Evolutionary conservation across 225 moss, liverwort and hornwort species (phyloP), one percentile per base, ranked within the genome.

Genomic region (Thuidium tamariscinum): DNA sequence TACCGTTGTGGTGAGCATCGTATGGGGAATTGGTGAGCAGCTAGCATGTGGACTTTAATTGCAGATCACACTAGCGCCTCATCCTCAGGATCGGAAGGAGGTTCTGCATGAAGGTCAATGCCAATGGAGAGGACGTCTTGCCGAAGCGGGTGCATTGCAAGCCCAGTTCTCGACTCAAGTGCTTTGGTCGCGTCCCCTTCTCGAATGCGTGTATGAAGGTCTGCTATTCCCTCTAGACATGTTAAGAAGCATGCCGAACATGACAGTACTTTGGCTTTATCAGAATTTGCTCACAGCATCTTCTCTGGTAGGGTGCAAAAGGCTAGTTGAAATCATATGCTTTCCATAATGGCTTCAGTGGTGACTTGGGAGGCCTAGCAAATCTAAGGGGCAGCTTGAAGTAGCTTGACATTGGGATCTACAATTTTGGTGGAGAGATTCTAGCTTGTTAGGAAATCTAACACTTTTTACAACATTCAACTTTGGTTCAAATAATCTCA

Each of bases 201-300:
- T 41, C 14, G 41, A 69, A 26, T 69, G 41, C 1, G 41, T 36
- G 25, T 15, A 25, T 23, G 39, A 68, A 69, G 25, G 41, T 14
- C 25, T 41, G 69, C 26, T 26, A 25, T 41, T 69, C 26, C 41
- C 41, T 41, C 69, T 9, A 41, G 26, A 70, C 26, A 70, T 42
- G 42, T 70, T 70, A 0, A 5, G 42, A 41, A 26, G 14, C 9
- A 70, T 42, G 42, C 69, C 69, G 0, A 70, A 42, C 26, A 8
- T 42, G 16, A 70, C 9, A 0, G 16, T 15, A 5, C 0, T 70
- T 1, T 41, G 25, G 25, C 25, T 69, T 25, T 69, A 23, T 26
- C 0, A 0, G 0, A 41, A 41, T 26, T 16, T 14, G 3, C 0
- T 42, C 5, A 70, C 3, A 0, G 69, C 26, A 41, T 4, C 42